A percentile compares a stretch with the other conserved stretches of the same genome.
phyloP scores from a whole-genome alignment of 2,329 filamentous ascomycete genomes.

The Arthrobotrys megalospora region DNA sequence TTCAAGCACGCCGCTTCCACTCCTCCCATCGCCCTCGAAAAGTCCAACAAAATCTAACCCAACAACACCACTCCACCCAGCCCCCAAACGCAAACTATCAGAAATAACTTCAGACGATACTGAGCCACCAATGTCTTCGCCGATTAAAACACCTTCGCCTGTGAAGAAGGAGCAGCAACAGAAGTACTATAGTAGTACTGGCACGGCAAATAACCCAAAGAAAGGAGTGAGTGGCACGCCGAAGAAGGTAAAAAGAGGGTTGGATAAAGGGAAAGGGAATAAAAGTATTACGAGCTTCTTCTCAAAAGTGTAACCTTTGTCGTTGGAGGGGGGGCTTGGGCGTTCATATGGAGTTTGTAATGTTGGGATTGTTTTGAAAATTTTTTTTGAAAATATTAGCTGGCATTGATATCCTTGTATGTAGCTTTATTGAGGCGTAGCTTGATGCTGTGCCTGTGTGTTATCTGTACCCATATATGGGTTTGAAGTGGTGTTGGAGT shows the following conservation, averaged over 20 bases:
- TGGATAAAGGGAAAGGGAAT: conserved; percentile 66
- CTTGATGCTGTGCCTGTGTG: too few relatives aligned
- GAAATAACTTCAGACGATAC: conserved; percentile 58
- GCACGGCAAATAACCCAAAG: conserved; percentile 59
- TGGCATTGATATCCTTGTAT: background rate
- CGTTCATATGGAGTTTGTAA: background rate
- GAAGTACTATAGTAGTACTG: conserved; percentile 53
- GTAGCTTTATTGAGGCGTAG: background rate
- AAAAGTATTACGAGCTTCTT: conserved; percentile 73
- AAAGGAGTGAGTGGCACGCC: conserved; percentile 42
- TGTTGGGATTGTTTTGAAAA: background rate
- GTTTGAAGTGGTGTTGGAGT: too few relatives aligned
- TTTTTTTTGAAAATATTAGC: background rate
- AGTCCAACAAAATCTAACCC: conserved; percentile 64
- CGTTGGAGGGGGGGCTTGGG: background rate
- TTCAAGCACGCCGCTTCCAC: conserved; percentile 15
- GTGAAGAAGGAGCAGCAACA: conserved; percentile 59
- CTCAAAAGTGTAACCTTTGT: conserved; percentile 66
- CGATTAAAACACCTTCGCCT: conserved; percentile 62
- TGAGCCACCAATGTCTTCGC: conserved; percentile 63
- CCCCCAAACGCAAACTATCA: conserved; percentile 53
- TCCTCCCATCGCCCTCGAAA: conserved; percentile 57
- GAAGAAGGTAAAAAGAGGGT: conserved; percentile 64
- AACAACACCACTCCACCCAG: conserved; percentile 62
- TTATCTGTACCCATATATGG: too few relatives aligned